Conservation (phyloP, 768 basidiomycete species). For the Nidularia sp. region DNA sequence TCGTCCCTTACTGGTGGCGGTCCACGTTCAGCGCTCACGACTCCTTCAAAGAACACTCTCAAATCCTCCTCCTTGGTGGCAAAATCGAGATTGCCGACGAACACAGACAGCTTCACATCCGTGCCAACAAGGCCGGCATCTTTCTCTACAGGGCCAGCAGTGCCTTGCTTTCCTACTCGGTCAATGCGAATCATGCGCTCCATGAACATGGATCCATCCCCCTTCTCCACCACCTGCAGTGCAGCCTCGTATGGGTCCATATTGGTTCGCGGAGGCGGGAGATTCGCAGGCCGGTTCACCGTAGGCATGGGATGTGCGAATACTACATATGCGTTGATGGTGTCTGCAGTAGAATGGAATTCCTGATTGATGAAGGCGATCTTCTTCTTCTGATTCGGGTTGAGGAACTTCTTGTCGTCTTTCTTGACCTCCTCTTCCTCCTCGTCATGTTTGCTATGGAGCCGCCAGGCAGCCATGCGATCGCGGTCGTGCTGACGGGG, state of each 20-base stretch:
- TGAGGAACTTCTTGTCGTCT: conserved; percentile 67
- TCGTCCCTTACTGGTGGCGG: conserved; percentile 29
- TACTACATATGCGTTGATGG: conserved; percentile 87
- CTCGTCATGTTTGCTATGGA: conserved; percentile 31
- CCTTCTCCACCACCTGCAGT: conserved; percentile 45
- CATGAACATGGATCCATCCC: conserved; percentile 72
- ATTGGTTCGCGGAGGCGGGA: conserved; percentile 43
- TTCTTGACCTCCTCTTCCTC: conserved; percentile 38
- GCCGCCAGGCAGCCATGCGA: conserved; percentile 59
- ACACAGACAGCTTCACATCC: conserved; percentile 81
- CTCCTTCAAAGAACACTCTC: conserved; percentile 78
- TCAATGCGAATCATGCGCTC: conserved; percentile 81
- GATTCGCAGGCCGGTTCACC: conserved; percentile 35
- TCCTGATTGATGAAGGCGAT: conserved; percentile 93
- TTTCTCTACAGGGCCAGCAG: conserved; percentile 9
- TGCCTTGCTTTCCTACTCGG: conserved; percentile 34
- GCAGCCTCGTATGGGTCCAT: conserved; percentile 77
- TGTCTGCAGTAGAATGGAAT: conserved; percentile 73
- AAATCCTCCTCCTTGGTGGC: conserved; percentile 88
- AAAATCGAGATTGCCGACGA: conserved; percentile 93
- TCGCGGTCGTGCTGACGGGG: conserved; percentile 49
- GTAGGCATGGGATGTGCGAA: conserved; percentile 66
- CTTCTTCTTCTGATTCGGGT: conserved; percentile 83
- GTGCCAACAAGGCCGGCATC: conserved; percentile 24
- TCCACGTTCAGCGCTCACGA: conserved; percentile 70